phyloP scores from a whole-genome alignment of 164 flowering plant species.

The Vitis rotundifolia region DNA sequence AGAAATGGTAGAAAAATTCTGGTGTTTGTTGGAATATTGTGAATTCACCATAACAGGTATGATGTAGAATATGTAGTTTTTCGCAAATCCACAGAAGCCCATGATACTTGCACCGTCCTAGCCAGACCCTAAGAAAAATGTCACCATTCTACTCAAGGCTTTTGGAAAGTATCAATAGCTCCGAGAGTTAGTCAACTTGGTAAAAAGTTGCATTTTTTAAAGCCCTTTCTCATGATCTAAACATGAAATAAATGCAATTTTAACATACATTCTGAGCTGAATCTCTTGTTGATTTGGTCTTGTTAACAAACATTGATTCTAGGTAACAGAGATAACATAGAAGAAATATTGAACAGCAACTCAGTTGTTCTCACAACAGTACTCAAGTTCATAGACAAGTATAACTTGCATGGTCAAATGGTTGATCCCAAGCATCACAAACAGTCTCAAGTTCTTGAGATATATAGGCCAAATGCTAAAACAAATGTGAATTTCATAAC shows the following conservation, averaged over 20 bases:
- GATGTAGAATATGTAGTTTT: conserved; percentile 76
- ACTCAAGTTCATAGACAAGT: conserved; percentile 76
- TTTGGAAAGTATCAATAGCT: conserved; percentile 76
- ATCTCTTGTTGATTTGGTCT: neutral
- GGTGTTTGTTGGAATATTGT: no score
- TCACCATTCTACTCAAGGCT: conserved; percentile 74
- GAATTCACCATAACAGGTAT: no score
- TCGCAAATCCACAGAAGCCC: conserved; percentile 86
- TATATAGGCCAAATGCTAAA: conserved; percentile 76
- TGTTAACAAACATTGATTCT: conserved; percentile 66
- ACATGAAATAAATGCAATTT: neutral
- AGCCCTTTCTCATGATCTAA: neutral
- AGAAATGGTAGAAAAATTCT: no score
- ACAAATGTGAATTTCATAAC: conserved; percentile 48
- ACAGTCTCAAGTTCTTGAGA: conserved; percentile 81
- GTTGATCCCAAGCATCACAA: conserved; percentile 89
- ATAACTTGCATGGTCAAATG: conserved; percentile 80
- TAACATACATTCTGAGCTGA: neutral
- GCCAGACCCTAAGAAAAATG: conserved; percentile 87
- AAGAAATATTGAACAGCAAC: conserved; percentile 66
- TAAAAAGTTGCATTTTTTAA: conserved; percentile 13
- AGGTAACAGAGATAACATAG: conserved; percentile 86
- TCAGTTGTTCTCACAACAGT: conserved; percentile 60
- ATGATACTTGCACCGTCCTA: conserved; percentile 82
- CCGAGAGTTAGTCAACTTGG: conserved; percentile 79